Evolutionary conservation across 192 early-diverging fungal species (phyloP), one percentile per base, ranked within the genome.

Genomic region (Irineochytrium annulatum): DNA sequence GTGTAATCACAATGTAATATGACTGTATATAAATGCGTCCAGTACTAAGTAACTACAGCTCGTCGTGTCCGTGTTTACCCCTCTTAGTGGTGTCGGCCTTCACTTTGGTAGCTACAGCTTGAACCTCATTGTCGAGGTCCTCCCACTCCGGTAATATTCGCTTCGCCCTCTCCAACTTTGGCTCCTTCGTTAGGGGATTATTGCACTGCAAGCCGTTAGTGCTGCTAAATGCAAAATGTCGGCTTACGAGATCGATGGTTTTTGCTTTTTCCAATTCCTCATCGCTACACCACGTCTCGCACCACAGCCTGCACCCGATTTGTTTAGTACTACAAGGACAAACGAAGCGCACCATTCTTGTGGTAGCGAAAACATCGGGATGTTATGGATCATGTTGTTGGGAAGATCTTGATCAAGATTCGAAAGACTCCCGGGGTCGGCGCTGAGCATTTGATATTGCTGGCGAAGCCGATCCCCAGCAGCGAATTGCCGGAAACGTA

Each of bases 351-450:
- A 72, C 95, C 95, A 98, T 52, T 95, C 93, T 67, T 96, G 93
- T 1, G 93, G 92, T 68, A 98, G 69, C 2, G 91, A 93, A 57
- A 85, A 85, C 35, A 98, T 95, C 1, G 93, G 93, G 24, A 98
- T 88, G 22, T 86, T 65, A 62, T 91, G 87, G 57, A 90, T 86
- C 91, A 97, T 93, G 53, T 95, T 93, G 73, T 99, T 99, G 5
- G 94, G 96, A 60, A 99, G 71, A 80, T 99, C 96, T 68, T 99
- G 96, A 68, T 99, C 96, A 35, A 99, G 76, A 65, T 99, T 99
- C 0, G 96, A 88, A 41, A 99, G 75, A 22, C 89, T 92, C 34
- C 85, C 77, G 8, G 92, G 86, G 68, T 99, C 96, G 3, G 82
- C 79, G 34, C 89, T 90, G 6, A 99, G 76, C 53, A 79, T 81